Percentiles rank a stretch among this genome's conserved stretches.
These are phyloP conservation scores for Rubroboletus pulcherrimus DNA, from an alignment of 768 basidiomycete species.

Conservation along the genomic window DNA sequence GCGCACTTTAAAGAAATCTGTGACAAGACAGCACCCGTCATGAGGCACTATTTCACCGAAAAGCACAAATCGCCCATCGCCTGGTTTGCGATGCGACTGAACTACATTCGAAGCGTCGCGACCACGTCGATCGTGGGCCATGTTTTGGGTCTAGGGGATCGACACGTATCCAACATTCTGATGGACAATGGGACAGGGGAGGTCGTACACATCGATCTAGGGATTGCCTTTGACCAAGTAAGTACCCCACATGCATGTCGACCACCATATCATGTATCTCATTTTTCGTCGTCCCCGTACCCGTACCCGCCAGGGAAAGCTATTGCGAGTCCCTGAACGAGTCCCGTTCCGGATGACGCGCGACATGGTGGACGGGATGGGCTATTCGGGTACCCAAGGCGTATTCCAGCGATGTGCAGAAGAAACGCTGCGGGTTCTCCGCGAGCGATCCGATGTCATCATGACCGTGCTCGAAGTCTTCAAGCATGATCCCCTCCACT, in stretches of 20 bases:
- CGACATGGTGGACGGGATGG: conserved; percentile 94
- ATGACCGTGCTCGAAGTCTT: conserved; percentile 96
- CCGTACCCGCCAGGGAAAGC: conserved; percentile 57
- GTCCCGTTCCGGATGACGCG: conserved; percentile 95
- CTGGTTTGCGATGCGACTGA: conserved; percentile 90
- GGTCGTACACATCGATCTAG: conserved; percentile 92
- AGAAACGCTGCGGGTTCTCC: conserved; percentile 87
- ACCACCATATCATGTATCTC: not conserved
- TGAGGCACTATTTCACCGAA: conserved; percentile 94
- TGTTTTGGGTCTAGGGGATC: conserved; percentile 87
- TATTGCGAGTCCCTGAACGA: conserved; percentile 73
- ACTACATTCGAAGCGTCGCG: conserved; percentile 90
- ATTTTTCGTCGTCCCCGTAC: not conserved
- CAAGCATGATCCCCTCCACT: conserved; percentile 92
- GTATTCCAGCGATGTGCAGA: conserved; percentile 95
- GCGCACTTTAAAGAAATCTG: conserved; percentile 37
- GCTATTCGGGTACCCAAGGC: conserved; percentile 83
- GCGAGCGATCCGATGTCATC: conserved; percentile 80
- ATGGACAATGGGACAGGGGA: conserved; percentile 81
- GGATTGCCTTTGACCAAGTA: conserved; percentile 95
- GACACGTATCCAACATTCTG: conserved; percentile 90
- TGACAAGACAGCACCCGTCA: conserved; percentile 68
- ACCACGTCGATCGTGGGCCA: conserved; percentile 93
- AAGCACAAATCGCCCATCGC: conserved; percentile 80
- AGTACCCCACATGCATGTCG: not conserved